Percentiles rank a stretch among this genome's conserved stretches.
Conservation (phyloP, 257 asterid genomes). For the Coffea eugenioides region DNA sequence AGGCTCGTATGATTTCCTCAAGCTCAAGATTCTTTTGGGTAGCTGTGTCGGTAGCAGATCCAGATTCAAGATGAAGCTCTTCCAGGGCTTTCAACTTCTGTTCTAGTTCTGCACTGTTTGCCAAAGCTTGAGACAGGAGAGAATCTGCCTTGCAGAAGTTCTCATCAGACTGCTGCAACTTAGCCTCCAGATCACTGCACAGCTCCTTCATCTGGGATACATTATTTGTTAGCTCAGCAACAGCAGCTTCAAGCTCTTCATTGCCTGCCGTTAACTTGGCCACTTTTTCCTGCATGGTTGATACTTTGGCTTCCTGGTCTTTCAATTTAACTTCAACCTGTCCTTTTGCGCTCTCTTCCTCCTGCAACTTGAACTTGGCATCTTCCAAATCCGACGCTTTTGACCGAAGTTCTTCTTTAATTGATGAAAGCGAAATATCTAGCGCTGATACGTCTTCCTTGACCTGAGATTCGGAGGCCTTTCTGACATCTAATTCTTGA, state of each 20-base stretch:
- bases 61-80: conserved; percentile 66
- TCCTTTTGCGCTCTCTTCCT: conserved; percentile 44
- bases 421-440: conserved; percentile 44
- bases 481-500: conserved; percentile 52
- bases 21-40: conserved; percentile 62
- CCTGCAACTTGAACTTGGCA: conserved; percentile 50
- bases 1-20: conserved; percentile 43
- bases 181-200: conserved; percentile 70
- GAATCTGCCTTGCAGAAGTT: conserved; percentile 67
- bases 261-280: conserved; percentile 52
- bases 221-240: conserved; percentile 52
- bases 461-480: conserved; percentile 53
- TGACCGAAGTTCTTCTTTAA: conserved; percentile 41
- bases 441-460: conserved; percentile 54
- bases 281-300: conserved; percentile 45
- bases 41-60: conserved; percentile 41
- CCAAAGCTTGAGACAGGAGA: conserved; percentile 73
- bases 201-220: conserved; percentile 61
- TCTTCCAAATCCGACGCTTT: conserved; percentile 55
- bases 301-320: conserved; percentile 44
- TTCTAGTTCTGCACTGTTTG: conserved; percentile 68
- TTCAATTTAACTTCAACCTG: conserved; percentile 42
- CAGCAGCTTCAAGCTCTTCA: conserved; percentile 54
- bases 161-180: conserved; percentile 73
- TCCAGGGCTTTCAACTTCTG: conserved; percentile 63